Evolutionary conservation across 371 early-diverging fungal genomes (phyloP).

Genomic region (Nematocida ausubeli): DNA sequence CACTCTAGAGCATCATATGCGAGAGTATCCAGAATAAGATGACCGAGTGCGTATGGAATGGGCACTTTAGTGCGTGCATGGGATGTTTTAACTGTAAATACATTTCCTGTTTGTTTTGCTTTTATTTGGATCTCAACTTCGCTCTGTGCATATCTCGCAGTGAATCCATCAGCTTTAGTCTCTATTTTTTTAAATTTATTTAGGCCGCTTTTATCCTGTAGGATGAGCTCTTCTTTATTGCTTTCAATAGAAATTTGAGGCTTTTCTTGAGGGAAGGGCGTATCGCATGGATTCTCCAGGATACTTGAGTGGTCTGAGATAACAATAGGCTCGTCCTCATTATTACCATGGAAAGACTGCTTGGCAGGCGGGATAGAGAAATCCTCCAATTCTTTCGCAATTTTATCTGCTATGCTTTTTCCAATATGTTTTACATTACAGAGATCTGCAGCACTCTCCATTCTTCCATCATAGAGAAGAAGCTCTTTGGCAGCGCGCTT

Average conservation of each 20-base stretch:
- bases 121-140: not conserved
- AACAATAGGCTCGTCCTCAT: not conserved
- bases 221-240: not conserved
- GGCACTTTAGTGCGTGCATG: not conserved
- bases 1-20: not conserved
- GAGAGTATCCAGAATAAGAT: slow-evolving; percentile 1
- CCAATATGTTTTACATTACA: slow-evolving; percentile 3
- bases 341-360: not conserved
- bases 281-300: not conserved
- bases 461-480: slow-evolving; percentile 1
- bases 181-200: not conserved
- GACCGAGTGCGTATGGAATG: slow-evolving; percentile 12
- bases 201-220: not conserved
- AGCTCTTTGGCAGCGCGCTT: slow-evolving; percentile 41
- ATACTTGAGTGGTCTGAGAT: not conserved
- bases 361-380: not conserved
- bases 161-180: not conserved
- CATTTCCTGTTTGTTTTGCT: not conserved
- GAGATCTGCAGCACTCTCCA: not conserved
- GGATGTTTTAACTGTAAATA: not conserved
- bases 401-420: not conserved
- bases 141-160: not conserved
- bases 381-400: not conserved
- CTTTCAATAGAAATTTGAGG: not conserved
- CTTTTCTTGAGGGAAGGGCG: too few relatives aligned